These are phyloP conservation scores for Hymenoscyphus repandus DNA, from an alignment of 2,329 filamentous ascomycete genomes.

Conservation along the genomic window DNA sequence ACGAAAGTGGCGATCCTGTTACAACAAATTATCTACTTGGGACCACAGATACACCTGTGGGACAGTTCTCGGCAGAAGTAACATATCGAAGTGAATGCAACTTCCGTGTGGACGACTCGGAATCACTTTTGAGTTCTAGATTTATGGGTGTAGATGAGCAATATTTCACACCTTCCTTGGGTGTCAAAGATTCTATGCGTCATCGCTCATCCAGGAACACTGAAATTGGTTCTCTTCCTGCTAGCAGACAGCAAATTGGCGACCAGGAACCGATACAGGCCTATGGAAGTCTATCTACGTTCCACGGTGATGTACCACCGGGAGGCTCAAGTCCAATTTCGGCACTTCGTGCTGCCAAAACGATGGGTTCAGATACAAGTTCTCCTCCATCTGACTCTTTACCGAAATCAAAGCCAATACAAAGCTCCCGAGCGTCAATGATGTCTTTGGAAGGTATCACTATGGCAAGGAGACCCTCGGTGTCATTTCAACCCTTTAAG, in stretches of 20 bases:
- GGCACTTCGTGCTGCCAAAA: constrained; percentile 65
- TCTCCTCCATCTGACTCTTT: constrained; percentile 49
- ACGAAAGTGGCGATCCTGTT: constrained; percentile 55
- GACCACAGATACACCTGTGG: constrained; percentile 79
- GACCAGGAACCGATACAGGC: constrained; percentile 65
- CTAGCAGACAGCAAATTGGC: constrained; percentile 45
- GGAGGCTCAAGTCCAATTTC: constrained; percentile 82
- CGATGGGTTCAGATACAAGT: constrained; percentile 55
- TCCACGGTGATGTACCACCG: constrained; percentile 72
- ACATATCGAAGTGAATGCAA: constrained; percentile 84
- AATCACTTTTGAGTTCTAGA: constrained; percentile 83
- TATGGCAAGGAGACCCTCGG: constrained; percentile 66
- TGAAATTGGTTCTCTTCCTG: constrained; percentile 72
- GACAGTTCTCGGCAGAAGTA: constrained; percentile 75
- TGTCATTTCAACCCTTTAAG: constrained; percentile 95
- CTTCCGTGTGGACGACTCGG: constrained; percentile 87
- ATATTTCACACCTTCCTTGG: constrained; percentile 75
- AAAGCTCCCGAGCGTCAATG: constrained; percentile 26
- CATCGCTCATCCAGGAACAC: constrained; percentile 34
- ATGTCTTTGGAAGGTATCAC: constrained; percentile 44
- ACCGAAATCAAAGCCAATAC: constrained; percentile 33
- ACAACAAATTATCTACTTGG: constrained; percentile 77
- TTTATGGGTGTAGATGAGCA: constrained; percentile 90
- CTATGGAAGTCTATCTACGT: constrained; percentile 86
- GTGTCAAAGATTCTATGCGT: constrained; percentile 31